phyloP scores from a whole-genome alignment of 2,329 filamentous ascomycete genomes.

The Aureobasidium lini region DNA sequence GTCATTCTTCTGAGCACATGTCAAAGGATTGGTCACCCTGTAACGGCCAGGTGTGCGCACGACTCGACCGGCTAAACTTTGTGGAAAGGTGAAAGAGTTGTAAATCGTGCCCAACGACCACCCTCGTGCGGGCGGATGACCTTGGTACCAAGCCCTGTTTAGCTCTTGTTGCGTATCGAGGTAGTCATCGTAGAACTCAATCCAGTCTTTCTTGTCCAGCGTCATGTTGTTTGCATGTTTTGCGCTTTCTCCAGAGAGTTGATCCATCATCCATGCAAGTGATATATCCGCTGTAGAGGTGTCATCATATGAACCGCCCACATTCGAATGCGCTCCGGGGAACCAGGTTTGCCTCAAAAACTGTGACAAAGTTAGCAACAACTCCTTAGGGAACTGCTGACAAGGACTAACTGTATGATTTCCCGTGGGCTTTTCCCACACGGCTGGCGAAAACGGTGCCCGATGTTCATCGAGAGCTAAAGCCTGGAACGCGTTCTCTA shows the following conservation, averaged over 20 bases:
- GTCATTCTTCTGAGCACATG: slow-evolving; percentile 17
- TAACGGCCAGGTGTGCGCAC: slow-evolving; percentile 26
- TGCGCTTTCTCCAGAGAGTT: slow-evolving; percentile 25
- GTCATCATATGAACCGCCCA: slow-evolving; percentile 40
- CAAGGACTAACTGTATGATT: slow-evolving; percentile 19
- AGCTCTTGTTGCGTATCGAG: slow-evolving; percentile 18
- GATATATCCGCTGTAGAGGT: slow-evolving; percentile 30
- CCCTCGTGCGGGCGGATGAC: slow-evolving; percentile 18
- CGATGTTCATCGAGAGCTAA: slow-evolving; percentile 48
- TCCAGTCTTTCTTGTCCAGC: slow-evolving; percentile 23
- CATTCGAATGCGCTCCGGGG: slow-evolving; percentile 45
- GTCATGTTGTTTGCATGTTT: neutral
- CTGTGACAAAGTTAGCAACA: slow-evolving; percentile 13
- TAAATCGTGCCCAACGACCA: slow-evolving; percentile 30
- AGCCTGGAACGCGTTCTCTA: slow-evolving; percentile 50
- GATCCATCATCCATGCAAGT: slow-evolving; percentile 37
- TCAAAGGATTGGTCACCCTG: slow-evolving; percentile 24
- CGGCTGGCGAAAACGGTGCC: slow-evolving; percentile 43
- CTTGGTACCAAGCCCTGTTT: slow-evolving; percentile 20
- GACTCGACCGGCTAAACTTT: slow-evolving; percentile 23
- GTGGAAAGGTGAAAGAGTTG: slow-evolving; percentile 28
- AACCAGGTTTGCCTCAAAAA: slow-evolving; percentile 50
- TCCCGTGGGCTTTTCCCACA: slow-evolving; percentile 35
- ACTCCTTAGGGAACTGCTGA: neutral
- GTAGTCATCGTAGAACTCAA: slow-evolving; percentile 29